phyloP scores from a whole-genome alignment of 2,329 filamentous ascomycete genomes.

The Trichoderma sp. region DNA sequence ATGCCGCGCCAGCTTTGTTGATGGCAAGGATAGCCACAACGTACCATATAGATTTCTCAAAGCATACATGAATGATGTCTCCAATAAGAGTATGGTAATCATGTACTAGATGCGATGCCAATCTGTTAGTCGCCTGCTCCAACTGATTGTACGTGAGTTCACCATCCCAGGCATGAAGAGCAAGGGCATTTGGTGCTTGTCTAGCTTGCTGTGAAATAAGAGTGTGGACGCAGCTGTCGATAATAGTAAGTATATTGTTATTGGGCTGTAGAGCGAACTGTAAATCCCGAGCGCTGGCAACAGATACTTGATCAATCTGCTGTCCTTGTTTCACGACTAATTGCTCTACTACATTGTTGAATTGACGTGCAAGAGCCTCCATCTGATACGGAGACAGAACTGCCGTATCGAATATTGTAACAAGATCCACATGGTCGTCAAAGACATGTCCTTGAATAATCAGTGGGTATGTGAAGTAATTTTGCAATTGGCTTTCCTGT shows the following conservation, averaged over 20 bases:
- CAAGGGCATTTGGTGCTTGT: neutral
- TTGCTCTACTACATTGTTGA: neutral
- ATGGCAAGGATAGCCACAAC: constrained; percentile 13
- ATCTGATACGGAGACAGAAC: neutral
- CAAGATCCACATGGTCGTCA: neutral
- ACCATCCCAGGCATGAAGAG: constrained; percentile 5
- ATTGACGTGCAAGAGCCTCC: neutral
- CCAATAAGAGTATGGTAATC: neutral
- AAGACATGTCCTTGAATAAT: neutral
- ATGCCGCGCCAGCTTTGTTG: constrained; percentile 14
- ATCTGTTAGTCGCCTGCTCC: neutral
- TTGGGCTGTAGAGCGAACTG: neutral
- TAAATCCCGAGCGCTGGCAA: constrained; percentile 1
- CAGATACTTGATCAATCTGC: neutral
- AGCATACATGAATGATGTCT: constrained; percentile 8
- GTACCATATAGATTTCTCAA: constrained; percentile 17
- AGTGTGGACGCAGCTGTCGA: constrained; percentile 6
- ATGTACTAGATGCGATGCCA: neutral
- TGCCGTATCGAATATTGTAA: neutral
- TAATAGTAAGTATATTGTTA: neutral
- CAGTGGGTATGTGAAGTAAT: constrained; percentile 12
- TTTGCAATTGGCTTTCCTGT: neutral
- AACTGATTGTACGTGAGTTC: neutral
- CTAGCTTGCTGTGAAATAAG: neutral
- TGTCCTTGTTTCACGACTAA: neutral